phyloP scores from a whole-genome alignment of 1,284 basidiomycete genomes.

The Cystobasidium pallidum region DNA sequence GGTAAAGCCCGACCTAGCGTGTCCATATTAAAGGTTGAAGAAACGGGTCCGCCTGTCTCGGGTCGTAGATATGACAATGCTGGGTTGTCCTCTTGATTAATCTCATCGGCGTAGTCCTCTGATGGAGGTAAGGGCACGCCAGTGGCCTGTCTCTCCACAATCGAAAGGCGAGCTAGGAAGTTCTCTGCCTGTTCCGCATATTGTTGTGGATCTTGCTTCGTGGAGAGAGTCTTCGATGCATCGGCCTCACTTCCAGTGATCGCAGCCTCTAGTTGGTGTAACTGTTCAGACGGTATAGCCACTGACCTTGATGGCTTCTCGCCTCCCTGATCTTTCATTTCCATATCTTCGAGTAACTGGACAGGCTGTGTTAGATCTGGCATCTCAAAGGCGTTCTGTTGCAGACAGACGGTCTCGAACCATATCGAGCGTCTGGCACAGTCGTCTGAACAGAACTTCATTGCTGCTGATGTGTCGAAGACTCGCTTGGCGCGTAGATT shows the following conservation, averaged over 20 bases:
- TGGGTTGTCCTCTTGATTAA: conserved; percentile 15
- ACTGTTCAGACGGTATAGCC: neutral
- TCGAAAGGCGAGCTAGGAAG: conserved; percentile 26
- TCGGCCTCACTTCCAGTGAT: neutral
- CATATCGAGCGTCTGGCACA: conserved; percentile 38
- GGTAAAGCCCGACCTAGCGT: conserved; percentile 9
- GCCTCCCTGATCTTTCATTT: neutral
- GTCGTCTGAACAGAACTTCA: conserved; percentile 43
- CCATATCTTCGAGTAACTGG: conserved; percentile 34
- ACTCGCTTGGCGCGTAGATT: conserved; percentile 37
- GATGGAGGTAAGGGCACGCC: conserved; percentile 28
- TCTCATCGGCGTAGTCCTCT: conserved; percentile 11
- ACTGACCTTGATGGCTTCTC: neutral
- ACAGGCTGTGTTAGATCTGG: conserved; percentile 20
- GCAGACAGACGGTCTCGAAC: conserved; percentile 40
- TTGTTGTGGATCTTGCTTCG: neutral
- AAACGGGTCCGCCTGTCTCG: too few relatives aligned
- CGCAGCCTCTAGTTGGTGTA: neutral
- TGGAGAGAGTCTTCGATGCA: neutral
- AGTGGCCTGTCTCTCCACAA: conserved; percentile 24
- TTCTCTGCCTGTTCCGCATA: conserved; percentile 29
- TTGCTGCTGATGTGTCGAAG: conserved; percentile 36
- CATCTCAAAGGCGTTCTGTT: conserved; percentile 29
- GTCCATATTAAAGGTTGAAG: conserved; percentile 24
- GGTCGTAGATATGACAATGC: neutral